phyloP scores from a whole-genome alignment of 2,329 filamentous ascomycete species.

The Sclerotinia sclerotiorum region DNA sequence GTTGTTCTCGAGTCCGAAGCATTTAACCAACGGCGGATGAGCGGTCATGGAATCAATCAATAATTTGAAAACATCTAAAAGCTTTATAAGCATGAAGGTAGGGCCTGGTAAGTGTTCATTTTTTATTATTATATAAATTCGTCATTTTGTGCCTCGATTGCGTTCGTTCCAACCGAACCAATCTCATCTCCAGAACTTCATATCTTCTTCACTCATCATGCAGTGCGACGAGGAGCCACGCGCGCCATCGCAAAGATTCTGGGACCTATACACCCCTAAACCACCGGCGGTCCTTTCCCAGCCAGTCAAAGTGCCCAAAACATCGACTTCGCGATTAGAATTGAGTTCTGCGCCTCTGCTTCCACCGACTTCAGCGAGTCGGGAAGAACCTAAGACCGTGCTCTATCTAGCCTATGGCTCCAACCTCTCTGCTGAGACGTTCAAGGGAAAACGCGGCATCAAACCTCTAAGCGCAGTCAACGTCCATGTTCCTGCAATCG shows the following conservation, averaged over 20 bases:
- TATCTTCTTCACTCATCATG: constrained; percentile 5
- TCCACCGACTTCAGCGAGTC: constrained; percentile 25
- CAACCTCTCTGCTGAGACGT: constrained; percentile 79
- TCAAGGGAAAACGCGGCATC: constrained; percentile 75
- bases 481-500: constrained; percentile 75
- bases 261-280: constrained; percentile 7
- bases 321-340: constrained; percentile 3
- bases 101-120: neutral
- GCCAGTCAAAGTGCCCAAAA: neutral
- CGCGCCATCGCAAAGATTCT: constrained; percentile 11
- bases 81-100: constrained; percentile 6
- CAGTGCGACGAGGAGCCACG: neutral
- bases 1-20: constrained; percentile 1
- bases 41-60: neutral
- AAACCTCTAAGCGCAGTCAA: constrained; percentile 77
- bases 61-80: neutral
- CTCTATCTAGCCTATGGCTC: constrained; percentile 90
- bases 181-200: constrained; percentile 7
- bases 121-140: neutral
- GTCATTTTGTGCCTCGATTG: constrained; percentile 7
- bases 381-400: constrained; percentile 49
- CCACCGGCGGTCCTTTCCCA: neutral
- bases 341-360: constrained; percentile 12
- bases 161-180: constrained; percentile 7
- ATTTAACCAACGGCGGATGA: neutral